Percentiles rank a stretch among this genome's conserved stretches.
Conservation (phyloP, 495 filamentous ascomycete genomes). For the Hypoxylon fuscum region DNA sequence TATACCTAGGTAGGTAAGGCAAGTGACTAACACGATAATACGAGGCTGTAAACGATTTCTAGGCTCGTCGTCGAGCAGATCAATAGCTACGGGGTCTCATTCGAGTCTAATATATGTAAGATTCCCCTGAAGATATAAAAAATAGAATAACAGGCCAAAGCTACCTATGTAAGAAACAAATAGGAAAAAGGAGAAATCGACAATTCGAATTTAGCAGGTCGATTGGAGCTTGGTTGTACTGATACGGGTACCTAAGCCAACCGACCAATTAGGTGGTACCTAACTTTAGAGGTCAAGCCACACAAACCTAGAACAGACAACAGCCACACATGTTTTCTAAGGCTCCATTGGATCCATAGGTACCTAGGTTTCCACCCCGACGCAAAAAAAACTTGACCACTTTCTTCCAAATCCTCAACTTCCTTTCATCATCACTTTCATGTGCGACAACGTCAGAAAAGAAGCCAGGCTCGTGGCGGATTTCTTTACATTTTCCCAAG, state of each 20-base stretch:
- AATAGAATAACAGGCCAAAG: not conserved
- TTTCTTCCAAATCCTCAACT: not conserved
- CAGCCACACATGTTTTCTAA: not conserved
- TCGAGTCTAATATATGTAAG: not conserved
- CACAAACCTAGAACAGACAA: not conserved
- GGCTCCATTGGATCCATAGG: not conserved
- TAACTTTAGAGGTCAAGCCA: not conserved
- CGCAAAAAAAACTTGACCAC: too few relatives aligned
- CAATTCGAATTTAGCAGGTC: slow-evolving; percentile 34
- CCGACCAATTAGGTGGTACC: not conserved
- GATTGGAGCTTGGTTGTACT: slow-evolving; percentile 22
- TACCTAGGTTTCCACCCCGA: too few relatives aligned
- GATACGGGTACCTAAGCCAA: slow-evolving; percentile 6
- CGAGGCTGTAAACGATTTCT: slow-evolving; percentile 2
- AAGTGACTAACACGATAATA: slow-evolving; percentile 11
- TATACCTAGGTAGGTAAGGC: not conserved
- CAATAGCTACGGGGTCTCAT: not conserved
- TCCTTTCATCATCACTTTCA: slow-evolving; percentile 3
- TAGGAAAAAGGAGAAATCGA: slow-evolving; percentile 28
- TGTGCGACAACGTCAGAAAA: slow-evolving; percentile 9
- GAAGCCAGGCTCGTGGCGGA: slow-evolving; percentile 21
- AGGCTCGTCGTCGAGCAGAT: not conserved
- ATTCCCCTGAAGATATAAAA: not conserved
- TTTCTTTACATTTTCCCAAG: slow-evolving; percentile 11
- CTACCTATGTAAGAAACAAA: not conserved